Evolutionary conservation across 768 basidiomycete genomes (phyloP), one percentile per base, ranked within the genome.

Genomic region (Tulasnella sp.): DNA sequence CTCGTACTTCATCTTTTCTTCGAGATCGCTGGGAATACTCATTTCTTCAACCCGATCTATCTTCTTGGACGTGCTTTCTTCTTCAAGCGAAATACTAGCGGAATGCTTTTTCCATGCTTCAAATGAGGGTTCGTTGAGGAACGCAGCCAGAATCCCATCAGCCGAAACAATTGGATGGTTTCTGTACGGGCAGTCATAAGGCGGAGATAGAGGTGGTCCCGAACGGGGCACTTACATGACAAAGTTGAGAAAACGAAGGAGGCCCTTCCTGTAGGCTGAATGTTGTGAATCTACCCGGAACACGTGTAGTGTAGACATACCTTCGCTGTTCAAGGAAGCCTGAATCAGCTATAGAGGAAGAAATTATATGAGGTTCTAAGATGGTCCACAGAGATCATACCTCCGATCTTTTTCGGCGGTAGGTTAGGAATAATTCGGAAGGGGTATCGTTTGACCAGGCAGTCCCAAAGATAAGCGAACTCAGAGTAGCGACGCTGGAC

Each of bases 81-180:
- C 94, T 27, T 94, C 91, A 51, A 90, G 71, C 2, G 83, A 82
- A 8, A 94, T 74, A 2, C 68, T 67, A 1, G 81, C 19, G 6
- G 60, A 77, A 43, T 84, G 77, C 67, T 92, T 94, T 42, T 90
- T 77, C 91, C 91, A 96, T 41, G 73, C 70, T 65, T 97, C 88
- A 61, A 97, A 84, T 17, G 86, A 84, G 2, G 81, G 75, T 64
- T 91, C 89, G 3, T 81, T 79, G 11, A 97, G 71, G 70, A 97
- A 97, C 0, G 80, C 81, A 6, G 80, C 74, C 12, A 97, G 71
- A 6, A 93, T 71, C 7, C 84, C 89, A 61, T 97, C 92, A 12
- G 90, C 85, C 67, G 83, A 85, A 60, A 98, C 76, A 27, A 93
- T 75, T 0, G 94, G 96, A 63, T 99, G 96, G 63, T 96, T 96